A percentile compares a stretch with the other conserved stretches of the same genome.
Conservation (phyloP, 2,329 filamentous ascomycete genomes). For the Colletotrichum musicola region DNA sequence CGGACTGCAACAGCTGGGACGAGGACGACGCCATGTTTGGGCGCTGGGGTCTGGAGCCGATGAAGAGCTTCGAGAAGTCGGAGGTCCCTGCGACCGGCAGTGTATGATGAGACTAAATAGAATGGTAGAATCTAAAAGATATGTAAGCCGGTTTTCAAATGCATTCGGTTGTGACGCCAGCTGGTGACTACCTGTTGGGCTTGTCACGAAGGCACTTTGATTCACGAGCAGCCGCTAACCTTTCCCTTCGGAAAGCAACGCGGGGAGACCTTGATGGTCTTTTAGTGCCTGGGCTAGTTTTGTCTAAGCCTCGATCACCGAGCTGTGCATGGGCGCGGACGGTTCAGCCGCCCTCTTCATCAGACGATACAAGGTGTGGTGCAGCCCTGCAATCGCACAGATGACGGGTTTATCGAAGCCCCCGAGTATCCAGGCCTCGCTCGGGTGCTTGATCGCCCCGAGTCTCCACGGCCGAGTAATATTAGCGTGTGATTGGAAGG, state of each 20-base stretch:
- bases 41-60: constrained; percentile 84
- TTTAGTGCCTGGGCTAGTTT: background rate
- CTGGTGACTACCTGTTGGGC: background rate
- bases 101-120: background rate
- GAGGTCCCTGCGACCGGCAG: constrained; percentile 13
- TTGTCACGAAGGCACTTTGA: background rate
- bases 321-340: background rate
- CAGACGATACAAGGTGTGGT: background rate
- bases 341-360: background rate
- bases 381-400: background rate
- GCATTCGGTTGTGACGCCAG: too few species aligned
- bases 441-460: background rate
- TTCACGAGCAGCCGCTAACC: too few species aligned
- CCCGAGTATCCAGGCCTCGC: background rate
- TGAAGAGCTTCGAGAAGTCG: constrained; percentile 68
- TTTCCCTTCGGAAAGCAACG: background rate
- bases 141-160: too few species aligned
- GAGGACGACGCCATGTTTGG: constrained; percentile 88
- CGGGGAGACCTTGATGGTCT: background rate
- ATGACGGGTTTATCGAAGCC: background rate
- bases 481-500: background rate
- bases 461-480: background rate
- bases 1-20: constrained; percentile 91
- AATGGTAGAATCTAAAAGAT: background rate
- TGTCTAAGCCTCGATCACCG: background rate